phyloP scores from a whole-genome alignment of 345 rosid genomes.

The Raphanus raphanistrum region DNA sequence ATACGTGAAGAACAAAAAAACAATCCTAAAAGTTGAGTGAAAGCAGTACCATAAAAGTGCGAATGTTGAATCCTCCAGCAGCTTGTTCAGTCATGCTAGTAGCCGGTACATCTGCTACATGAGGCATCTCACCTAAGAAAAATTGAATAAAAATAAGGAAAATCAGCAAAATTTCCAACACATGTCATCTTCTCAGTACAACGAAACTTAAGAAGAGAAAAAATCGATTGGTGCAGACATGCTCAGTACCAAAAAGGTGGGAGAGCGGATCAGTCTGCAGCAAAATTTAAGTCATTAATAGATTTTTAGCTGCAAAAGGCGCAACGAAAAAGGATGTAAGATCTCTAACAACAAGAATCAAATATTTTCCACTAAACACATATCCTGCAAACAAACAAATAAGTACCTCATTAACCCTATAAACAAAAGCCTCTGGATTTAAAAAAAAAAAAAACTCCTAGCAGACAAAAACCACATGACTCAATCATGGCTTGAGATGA shows the following conservation, averaged over 20 bases:
- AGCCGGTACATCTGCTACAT: slow-evolving; percentile 21
- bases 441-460: background rate
- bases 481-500: background rate
- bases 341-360: slow-evolving; percentile 1
- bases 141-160: background rate
- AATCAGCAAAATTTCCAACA: background rate
- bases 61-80: slow-evolving; percentile 33
- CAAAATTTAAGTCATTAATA: slow-evolving; percentile 37
- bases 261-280: slow-evolving; percentile 42
- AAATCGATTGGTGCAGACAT: slow-evolving; percentile 27
- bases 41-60: slow-evolving; percentile 43
- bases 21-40: background rate
- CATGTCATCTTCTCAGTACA: background rate
- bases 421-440: background rate
- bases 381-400: background rate
- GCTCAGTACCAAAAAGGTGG: slow-evolving; percentile 36
- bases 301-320: slow-evolving; percentile 38
- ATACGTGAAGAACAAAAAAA: background rate
- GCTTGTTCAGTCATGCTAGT: slow-evolving; percentile 28
- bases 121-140: slow-evolving; percentile 44
- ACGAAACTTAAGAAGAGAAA: background rate
- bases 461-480: background rate
- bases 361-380: background rate
- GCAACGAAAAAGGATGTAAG: slow-evolving; percentile 26
- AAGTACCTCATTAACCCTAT: background rate